Evolutionary conservation across 441 rosid species (phyloP), one percentile per base, ranked within the genome.

Genomic region (Gossypium gossypioides): DNA sequence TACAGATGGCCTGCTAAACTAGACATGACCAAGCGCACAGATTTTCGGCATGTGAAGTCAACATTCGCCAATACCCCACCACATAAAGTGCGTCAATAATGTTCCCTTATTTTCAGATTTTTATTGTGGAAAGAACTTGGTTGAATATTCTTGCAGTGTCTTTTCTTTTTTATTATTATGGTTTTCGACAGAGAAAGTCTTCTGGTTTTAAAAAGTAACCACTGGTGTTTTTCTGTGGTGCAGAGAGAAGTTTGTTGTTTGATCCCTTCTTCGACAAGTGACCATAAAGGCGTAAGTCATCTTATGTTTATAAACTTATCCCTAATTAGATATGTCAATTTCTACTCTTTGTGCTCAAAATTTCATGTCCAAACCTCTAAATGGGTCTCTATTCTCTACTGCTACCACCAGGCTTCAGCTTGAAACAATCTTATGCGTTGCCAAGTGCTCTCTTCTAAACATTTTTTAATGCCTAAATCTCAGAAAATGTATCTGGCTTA

Each of bases 241-340:
- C 89, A 95, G 99, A 89, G 96, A 82, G 99, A 95, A 81, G 92
- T 92, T 57, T 95, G 99, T 76, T 90, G 73, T 82, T 73, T 95
- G 85, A 77, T 84, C 69, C 99, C 99, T 0, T 86, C 88, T 61
- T 83, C 91, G 63, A 40, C 34, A 16, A 81, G 79, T 24, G 97
- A 92, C 78, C 82, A 75, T 72, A 95, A 88, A 85, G 97, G 99
- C 72, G 99, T 91, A 89, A 88, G 91, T 79, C 44, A 4, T 70
- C 58, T 73, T 32, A 12, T 34, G 68, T 66, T 24, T 68, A 61
- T 55, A 16, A 40, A 42, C 60, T 51, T 32, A 12, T 19, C 48
- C 12, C 46, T 29, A 52, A 52, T 29, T 51, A 50, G 16, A 48
- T 29, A 18, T 68, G 59, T 16, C 21, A 7, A 27, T 76, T 56